Conservation (phyloP, 768 basidiomycete genomes). For the Dendrothele bispora region DNA sequence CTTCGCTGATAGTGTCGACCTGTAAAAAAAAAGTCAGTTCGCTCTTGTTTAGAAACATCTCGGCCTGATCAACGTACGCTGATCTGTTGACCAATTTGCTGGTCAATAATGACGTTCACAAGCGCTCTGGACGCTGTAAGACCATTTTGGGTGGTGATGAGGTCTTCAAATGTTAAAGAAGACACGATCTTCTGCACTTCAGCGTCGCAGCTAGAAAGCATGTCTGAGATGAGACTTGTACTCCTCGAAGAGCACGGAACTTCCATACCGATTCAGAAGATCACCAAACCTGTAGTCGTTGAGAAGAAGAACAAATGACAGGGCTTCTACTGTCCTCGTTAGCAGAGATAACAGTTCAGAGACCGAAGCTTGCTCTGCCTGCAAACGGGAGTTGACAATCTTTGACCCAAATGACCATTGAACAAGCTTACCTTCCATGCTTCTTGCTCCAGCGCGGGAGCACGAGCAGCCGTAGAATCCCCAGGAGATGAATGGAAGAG, state of each 20-base stretch:
- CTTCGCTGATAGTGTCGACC: conserved; percentile 97
- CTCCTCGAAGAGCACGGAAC: conserved; percentile 1
- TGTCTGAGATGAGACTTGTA: conserved; percentile 7
- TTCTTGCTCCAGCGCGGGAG: conserved; percentile 71
- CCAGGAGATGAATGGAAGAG: conserved; percentile 82
- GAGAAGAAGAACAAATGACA: conserved; percentile 89
- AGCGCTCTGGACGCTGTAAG: conserved; percentile 85
- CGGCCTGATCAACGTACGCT: conserved; percentile 55
- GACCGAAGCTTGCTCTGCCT: conserved; percentile 86
- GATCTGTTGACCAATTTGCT: conserved; percentile 96
- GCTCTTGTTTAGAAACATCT: conserved; percentile 4
- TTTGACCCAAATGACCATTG: not conserved
- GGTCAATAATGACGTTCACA: conserved; percentile 95
- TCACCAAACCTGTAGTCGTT: conserved; percentile 90
- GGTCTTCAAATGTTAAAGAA: conserved; percentile 78
- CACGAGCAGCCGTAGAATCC: conserved; percentile 59
- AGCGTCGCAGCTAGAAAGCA: conserved; percentile 58
- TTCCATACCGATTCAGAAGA: conserved; percentile 72
- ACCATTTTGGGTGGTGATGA: conserved; percentile 84
- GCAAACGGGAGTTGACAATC: conserved; percentile 14
- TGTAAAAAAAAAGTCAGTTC: conserved; percentile 29
- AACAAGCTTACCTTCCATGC: conserved; percentile 73
- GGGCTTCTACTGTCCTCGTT: conserved; percentile 86
- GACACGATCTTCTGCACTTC: conserved; percentile 70
- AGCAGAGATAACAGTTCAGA: conserved; percentile 74